Conservation (phyloP, 2,329 filamentous ascomycete genomes). For the Colletotrichum sp. region DNA sequence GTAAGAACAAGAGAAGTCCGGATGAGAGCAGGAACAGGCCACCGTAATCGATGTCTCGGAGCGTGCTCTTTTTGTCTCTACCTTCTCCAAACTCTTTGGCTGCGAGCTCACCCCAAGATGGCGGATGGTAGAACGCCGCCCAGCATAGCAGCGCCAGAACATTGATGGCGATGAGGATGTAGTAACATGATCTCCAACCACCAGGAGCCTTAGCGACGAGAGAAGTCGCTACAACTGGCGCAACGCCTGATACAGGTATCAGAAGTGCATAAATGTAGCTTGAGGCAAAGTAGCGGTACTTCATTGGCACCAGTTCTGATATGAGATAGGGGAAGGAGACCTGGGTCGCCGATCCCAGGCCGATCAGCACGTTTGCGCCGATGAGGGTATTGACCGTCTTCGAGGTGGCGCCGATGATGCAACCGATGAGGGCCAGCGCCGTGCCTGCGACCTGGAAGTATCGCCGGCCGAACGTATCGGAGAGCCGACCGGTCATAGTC, state of each 20-base stretch:
- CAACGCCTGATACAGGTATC: background rate
- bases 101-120: background rate
- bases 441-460: background rate
- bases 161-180: constrained; percentile 20
- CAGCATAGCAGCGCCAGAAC: constrained; percentile 1
- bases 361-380: constrained; percentile 23
- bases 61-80: background rate
- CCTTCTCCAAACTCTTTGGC: background rate
- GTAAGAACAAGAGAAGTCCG: constrained; percentile 47
- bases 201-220: background rate
- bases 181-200: constrained; percentile 24
- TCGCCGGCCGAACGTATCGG: background rate
- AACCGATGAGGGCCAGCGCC: background rate
- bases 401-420: background rate
- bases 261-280: background rate
- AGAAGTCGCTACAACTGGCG: background rate
- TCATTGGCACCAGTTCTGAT: constrained; percentile 23
- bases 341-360: constrained; percentile 18
- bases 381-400: constrained; percentile 16
- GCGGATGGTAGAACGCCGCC: background rate
- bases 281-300: constrained; percentile 18
- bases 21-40: constrained; percentile 48
- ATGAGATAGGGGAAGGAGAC: constrained; percentile 21
- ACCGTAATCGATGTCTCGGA: background rate
- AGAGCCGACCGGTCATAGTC: background rate